These are phyloP conservation scores for Roridomyces roridus DNA, from an alignment of 768 basidiomycete species.

Conservation along the genomic window DNA sequence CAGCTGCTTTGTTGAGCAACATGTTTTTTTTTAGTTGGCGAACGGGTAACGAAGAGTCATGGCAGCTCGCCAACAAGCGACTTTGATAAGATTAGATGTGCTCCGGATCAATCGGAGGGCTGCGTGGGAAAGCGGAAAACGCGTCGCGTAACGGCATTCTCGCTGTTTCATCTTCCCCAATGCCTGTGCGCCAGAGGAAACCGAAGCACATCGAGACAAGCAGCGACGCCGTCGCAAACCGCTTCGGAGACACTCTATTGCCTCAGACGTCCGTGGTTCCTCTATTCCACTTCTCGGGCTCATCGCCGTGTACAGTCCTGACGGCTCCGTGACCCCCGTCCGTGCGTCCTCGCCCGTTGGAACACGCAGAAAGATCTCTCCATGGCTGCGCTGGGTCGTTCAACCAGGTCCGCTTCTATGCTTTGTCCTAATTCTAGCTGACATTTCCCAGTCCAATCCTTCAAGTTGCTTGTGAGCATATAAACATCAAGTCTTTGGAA, in stretches of 20 bases:
- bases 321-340: constrained; percentile 44
- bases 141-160: no score
- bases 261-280: constrained; percentile 61
- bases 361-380: constrained; percentile 28
- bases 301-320: constrained; percentile 36
- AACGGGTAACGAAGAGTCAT: no score
- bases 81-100: no score
- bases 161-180: no score
- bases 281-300: constrained; percentile 13
- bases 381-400: constrained; percentile 74
- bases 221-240: constrained; percentile 42
- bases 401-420: constrained; percentile 61
- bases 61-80: no score
- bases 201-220: constrained; percentile 30
- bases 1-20: no score
- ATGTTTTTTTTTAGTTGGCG: no score
- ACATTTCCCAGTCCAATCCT: constrained; percentile 55
- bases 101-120: not conserved
- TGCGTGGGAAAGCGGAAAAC: no score
- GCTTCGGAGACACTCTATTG: constrained; percentile 66
- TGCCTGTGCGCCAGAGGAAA: constrained; percentile 48
- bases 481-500: no score
- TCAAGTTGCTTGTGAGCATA: constrained; percentile 58
- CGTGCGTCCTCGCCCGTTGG: constrained; percentile 40
- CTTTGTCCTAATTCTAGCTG: not conserved